These are phyloP conservation scores for Xylariaceae sp. DNA, from an alignment of 2,329 filamentous ascomycete species.

Conservation along the genomic window DNA sequence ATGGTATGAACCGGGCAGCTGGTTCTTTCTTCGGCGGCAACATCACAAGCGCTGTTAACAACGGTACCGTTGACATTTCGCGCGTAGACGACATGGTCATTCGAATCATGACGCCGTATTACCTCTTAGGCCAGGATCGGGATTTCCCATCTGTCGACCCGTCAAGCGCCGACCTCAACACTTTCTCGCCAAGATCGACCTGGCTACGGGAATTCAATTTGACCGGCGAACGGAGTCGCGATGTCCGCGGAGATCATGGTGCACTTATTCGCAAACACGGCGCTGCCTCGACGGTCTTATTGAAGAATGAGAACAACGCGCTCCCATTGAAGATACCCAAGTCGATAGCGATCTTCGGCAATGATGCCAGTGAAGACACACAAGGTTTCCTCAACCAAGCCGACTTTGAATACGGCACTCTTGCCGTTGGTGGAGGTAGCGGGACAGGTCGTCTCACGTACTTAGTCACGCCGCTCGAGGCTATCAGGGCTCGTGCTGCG, in stretches of 20 bases:
- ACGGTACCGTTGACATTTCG: conserved; percentile 45
- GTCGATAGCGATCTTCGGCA: conserved; percentile 58
- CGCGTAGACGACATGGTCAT: conserved; percentile 51
- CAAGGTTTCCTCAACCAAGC: conserved; percentile 68
- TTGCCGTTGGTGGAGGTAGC: conserved; percentile 63
- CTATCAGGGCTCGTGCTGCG: conserved; percentile 52
- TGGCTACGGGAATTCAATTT: conserved; percentile 46
- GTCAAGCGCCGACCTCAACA: conserved; percentile 52
- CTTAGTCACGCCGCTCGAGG: conserved; percentile 57
- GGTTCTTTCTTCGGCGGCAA: conserved; percentile 46
- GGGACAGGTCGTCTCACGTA: conserved; percentile 58
- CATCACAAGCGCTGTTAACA: conserved; percentile 50
- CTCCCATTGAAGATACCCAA: conserved; percentile 63
- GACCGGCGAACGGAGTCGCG: conserved; percentile 56
- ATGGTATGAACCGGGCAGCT: conserved; percentile 33
- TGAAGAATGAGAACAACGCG: conserved; percentile 69
- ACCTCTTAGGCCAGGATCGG: conserved; percentile 51
- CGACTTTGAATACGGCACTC: conserved; percentile 61
- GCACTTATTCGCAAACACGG: conserved; percentile 59
- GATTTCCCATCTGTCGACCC: conserved; percentile 47
- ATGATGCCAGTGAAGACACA: conserved; percentile 67
- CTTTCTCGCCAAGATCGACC: conserved; percentile 51
- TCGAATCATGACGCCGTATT: conserved; percentile 60
- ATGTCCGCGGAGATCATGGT: conserved; percentile 57
- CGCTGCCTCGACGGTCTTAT: conserved; percentile 63